phyloP scores from a whole-genome alignment of 352 stramenopile species.

The Phytophthora litchii region DNA sequence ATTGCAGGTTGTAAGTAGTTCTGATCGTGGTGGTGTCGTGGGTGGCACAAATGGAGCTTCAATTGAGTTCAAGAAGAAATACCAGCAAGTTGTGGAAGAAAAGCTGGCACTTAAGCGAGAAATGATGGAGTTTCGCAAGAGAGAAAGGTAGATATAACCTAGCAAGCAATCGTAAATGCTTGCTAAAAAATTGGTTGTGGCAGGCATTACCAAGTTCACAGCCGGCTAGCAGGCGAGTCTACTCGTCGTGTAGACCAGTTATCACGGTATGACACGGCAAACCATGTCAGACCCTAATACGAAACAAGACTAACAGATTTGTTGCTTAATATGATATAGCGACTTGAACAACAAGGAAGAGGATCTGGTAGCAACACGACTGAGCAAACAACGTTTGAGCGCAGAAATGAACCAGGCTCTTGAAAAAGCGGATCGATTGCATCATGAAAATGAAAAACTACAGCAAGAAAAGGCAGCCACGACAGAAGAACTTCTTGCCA shows the following conservation, averaged over 20 bases:
- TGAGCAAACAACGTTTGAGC: constrained; percentile 57
- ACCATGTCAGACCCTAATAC: not conserved
- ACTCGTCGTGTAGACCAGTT: constrained; percentile 68
- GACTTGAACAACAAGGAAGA: constrained; percentile 65
- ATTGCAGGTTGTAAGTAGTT: not conserved
- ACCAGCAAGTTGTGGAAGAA: constrained; percentile 61
- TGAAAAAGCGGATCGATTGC: constrained; percentile 56
- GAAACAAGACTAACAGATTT: constrained; percentile 2
- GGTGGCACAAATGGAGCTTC: constrained; percentile 10
- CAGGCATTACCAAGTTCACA: constrained; percentile 71
- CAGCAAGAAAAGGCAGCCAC: constrained; percentile 64
- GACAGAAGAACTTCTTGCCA: constrained; percentile 65
- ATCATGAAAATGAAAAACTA: constrained; percentile 72
- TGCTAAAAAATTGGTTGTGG: not conserved
- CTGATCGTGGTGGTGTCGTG: not conserved
- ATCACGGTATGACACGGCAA: constrained; percentile 41
- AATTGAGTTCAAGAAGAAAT: constrained; percentile 72
- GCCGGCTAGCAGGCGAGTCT: constrained; percentile 67
- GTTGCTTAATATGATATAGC: constrained; percentile 26
- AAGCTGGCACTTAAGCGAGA: constrained; percentile 65
- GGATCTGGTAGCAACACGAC: constrained; percentile 50
- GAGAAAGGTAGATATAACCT: constrained; percentile 47
- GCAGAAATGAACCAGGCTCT: constrained; percentile 65
- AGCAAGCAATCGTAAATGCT: not conserved
- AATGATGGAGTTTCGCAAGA: constrained; percentile 59